A percentile compares a stretch with the other conserved stretches of the same genome.
These are phyloP conservation scores for Symbiodinium pilosum DNA, from an alignment of 73 alveolate genomes.

Conservation along the genomic window DNA sequence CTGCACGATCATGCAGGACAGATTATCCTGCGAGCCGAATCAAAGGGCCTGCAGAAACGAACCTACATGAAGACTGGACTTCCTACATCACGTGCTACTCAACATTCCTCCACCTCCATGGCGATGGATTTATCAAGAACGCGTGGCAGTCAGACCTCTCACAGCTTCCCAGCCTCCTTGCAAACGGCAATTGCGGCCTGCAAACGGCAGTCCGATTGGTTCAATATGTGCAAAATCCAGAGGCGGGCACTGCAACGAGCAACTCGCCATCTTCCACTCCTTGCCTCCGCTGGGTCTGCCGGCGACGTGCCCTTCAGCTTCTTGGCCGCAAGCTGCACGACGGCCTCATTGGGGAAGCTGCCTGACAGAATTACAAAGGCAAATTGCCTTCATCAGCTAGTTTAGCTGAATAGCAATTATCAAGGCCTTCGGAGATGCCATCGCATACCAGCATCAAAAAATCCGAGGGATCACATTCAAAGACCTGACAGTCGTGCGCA, in stretches of 20 bases:
- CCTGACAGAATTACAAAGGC: constrained; percentile 2
- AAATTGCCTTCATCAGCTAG: background rate
- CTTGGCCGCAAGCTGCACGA: constrained; percentile 29
- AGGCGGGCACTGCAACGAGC: too few species aligned
- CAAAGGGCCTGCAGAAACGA: constrained; percentile 21
- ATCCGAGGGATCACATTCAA: background rate
- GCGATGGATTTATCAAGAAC: too few species aligned
- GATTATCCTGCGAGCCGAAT: constrained; percentile 52
- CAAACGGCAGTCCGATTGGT: background rate
- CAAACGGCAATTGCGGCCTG: constrained; percentile 77
- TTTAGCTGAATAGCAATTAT: too few species aligned
- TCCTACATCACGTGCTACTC: too few species aligned
- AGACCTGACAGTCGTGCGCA: background rate
- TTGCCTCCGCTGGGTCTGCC: constrained; percentile 77
- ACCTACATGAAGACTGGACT: too few species aligned
- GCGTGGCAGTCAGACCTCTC: too few species aligned
- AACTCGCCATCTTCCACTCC: too few species aligned
- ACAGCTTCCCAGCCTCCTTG: background rate
- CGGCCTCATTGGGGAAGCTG: constrained; percentile 74
- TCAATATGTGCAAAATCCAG: background rate
- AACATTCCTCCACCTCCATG: too few species aligned
- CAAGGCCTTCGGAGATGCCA: background rate
- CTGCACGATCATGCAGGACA: constrained; percentile 54
- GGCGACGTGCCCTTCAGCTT: constrained; percentile 42
- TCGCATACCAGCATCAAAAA: constrained; percentile 10